Evolutionary conservation across 2,329 filamentous ascomycete species (phyloP).

Genomic region (Pseudodiploospora longispora): DNA sequence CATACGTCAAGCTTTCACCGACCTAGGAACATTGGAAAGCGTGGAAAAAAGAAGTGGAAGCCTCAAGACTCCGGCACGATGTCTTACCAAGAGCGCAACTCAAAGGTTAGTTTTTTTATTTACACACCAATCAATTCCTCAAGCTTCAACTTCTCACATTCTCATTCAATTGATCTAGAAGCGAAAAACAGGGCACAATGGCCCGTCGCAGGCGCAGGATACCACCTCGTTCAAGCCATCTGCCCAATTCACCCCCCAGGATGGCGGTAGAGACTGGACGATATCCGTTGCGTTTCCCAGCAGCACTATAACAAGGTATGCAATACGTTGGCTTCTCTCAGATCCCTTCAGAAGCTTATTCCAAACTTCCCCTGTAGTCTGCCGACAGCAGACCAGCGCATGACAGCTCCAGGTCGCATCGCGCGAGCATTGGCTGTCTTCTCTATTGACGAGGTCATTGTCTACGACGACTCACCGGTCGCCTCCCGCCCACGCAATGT

Average conservation of each 20-base stretch:
- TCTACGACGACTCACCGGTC: conserved; percentile 63
- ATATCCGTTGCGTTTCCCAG: conserved; percentile 71
- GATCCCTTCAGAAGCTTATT: conserved; percentile 4
- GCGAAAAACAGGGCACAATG: conserved; percentile 39
- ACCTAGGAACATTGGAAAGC: background rate
- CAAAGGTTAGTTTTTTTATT: conserved; percentile 18
- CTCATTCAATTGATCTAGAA: conserved; percentile 29
- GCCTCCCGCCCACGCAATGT: conserved; percentile 37
- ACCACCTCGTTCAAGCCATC: conserved; percentile 55
- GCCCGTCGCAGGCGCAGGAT: conserved; percentile 12
- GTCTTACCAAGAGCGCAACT: conserved; percentile 25
- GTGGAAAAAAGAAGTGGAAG: background rate
- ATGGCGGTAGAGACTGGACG: conserved; percentile 60
- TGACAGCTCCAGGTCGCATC: conserved; percentile 63
- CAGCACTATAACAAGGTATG: conserved; percentile 67
- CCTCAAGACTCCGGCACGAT: conserved; percentile 12
- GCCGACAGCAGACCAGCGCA: conserved; percentile 67
- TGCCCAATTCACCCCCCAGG: conserved; percentile 57
- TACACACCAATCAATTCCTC: background rate
- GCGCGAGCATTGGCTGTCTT: conserved; percentile 78
- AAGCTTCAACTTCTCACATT: too few relatives aligned
- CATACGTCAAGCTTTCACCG: background rate
- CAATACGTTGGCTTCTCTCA: background rate
- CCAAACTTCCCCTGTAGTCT: conserved; percentile 39
- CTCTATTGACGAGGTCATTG: conserved; percentile 72